Percentiles rank a stretch among this genome's conserved stretches.
These are phyloP conservation scores for Papilionanthe hybrid DNA, from an alignment of 116 monocot species.

Conservation along the genomic window DNA sequence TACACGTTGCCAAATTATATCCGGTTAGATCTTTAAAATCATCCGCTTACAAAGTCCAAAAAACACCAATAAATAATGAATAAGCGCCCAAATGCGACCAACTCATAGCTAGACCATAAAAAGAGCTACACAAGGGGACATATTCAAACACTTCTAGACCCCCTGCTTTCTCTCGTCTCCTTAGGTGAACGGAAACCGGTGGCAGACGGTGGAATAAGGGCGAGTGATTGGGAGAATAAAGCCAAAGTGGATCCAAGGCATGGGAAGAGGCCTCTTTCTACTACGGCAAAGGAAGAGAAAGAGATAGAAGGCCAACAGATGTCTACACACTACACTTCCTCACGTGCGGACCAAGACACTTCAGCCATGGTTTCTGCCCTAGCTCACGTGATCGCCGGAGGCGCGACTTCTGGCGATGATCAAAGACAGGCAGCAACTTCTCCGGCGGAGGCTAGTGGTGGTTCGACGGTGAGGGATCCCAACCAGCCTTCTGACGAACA, in stretches of 20 bases:
- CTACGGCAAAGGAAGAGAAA: slow-evolving; percentile 33
- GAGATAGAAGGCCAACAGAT: slow-evolving; percentile 22
- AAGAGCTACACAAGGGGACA: not conserved
- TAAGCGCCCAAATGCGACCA: not conserved
- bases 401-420: not conserved
- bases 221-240: not conserved
- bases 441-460: not conserved
- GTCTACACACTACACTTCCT: slow-evolving; percentile 9
- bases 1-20: not conserved
- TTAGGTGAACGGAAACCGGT: not conserved
- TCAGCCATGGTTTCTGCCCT: slow-evolving; percentile 69
- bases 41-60: not conserved
- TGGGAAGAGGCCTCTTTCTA: slow-evolving; percentile 52
- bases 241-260: slow-evolving; percentile 59
- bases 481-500: slow-evolving; percentile 10
- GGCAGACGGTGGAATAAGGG: not conserved
- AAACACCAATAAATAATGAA: not conserved
- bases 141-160: no score
- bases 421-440: not conserved
- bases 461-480: slow-evolving; percentile 1
- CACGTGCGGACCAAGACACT: slow-evolving; percentile 42
- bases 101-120: not conserved
- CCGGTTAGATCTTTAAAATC: no score
- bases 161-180: not conserved
- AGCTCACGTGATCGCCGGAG: slow-evolving; percentile 51